These are phyloP conservation scores for Paxillus involutus DNA, from an alignment of 768 basidiomycete species.

Conservation along the genomic window DNA sequence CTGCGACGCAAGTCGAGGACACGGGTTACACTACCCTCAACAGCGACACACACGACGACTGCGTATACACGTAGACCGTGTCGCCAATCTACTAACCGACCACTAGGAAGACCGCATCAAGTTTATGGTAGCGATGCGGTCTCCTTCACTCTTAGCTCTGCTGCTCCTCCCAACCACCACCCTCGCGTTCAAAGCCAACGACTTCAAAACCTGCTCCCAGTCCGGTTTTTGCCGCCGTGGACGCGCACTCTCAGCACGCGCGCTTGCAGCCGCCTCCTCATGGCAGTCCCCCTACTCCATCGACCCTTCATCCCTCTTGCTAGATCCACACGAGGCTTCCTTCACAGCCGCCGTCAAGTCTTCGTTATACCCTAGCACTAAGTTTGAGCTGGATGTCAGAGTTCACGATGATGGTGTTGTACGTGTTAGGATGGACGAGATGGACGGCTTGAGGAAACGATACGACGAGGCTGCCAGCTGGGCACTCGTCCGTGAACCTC, in stretches of 20 bases:
- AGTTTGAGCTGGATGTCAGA: conserved; percentile 79
- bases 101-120: background rate
- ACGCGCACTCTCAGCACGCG: conserved; percentile 77
- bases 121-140: conserved; percentile 13
- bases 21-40: background rate
- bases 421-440: conserved; percentile 91
- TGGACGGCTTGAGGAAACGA: conserved; percentile 72
- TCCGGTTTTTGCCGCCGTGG: conserved; percentile 94
- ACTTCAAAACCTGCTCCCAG: conserved; percentile 96
- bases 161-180: conserved; percentile 32
- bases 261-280: conserved; percentile 49
- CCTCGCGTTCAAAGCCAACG: conserved; percentile 69
- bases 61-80: background rate
- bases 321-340: conserved; percentile 49
- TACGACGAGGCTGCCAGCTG: conserved; percentile 93
- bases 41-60: background rate
- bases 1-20: background rate
- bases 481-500: conserved; percentile 79
- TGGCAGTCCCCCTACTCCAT: conserved; percentile 92
- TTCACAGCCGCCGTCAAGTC: conserved; percentile 81
- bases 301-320: conserved; percentile 53
- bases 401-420: conserved; percentile 88
- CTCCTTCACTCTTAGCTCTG: conserved; percentile 29
- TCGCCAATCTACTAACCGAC: background rate
- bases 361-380: conserved; percentile 78